These are phyloP conservation scores for Phytophthora quininea DNA, from an alignment of 352 stramenopile genomes.

Conservation along the genomic window DNA sequence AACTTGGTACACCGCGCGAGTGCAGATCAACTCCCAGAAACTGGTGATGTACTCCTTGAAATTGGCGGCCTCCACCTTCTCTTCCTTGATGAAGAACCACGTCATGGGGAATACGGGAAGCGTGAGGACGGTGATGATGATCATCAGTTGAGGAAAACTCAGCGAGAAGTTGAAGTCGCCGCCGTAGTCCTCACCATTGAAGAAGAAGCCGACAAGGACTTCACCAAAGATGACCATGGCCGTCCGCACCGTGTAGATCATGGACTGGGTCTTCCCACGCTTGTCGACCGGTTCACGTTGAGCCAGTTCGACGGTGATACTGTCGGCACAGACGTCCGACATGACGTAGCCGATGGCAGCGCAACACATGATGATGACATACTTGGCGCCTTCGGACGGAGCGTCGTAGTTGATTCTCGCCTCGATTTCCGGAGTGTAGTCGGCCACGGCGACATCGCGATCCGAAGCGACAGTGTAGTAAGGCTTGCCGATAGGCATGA, in stretches of 20 bases:
- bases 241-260: constrained; percentile 36
- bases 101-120: constrained; percentile 14
- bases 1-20: constrained; percentile 34
- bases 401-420: constrained; percentile 44
- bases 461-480: constrained; percentile 38
- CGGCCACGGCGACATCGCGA: constrained; percentile 22
- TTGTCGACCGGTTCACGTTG: constrained; percentile 11
- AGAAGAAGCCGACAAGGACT: constrained; percentile 42
- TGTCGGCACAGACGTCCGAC: constrained; percentile 66
- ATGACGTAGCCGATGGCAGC: constrained; percentile 72
- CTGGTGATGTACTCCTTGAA: constrained; percentile 26
- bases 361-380: constrained; percentile 63
- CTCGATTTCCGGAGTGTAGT: constrained; percentile 28
- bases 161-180: constrained; percentile 47
- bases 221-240: constrained; percentile 25
- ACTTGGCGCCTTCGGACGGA: constrained; percentile 37
- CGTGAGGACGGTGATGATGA: constrained; percentile 24
- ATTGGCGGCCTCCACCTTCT: constrained; percentile 17
- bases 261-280: constrained; percentile 24
- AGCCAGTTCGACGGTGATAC: constrained; percentile 49
- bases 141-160: constrained; percentile 31
- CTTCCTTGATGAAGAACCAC: constrained; percentile 35
- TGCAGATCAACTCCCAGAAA: constrained; percentile 35
- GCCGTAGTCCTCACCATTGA: constrained; percentile 59
- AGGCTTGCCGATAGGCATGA: constrained; percentile 26